Evolutionary conservation across 192 early-diverging fungal species (phyloP), one percentile per base, ranked within the genome.

Genomic region (Ambispora gerdemannii): DNA sequence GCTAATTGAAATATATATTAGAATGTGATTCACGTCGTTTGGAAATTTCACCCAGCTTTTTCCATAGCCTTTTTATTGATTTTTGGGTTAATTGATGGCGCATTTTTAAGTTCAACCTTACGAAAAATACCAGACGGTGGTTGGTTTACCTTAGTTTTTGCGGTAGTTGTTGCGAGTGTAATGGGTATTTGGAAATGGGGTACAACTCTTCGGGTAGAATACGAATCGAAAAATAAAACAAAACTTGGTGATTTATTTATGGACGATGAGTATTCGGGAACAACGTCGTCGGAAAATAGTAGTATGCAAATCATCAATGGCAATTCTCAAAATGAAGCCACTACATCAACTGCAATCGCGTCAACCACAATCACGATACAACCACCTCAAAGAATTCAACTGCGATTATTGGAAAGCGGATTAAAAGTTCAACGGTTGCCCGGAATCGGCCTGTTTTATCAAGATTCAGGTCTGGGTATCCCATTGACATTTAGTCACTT

Each of bases 131-230:
- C 33, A 17, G 17, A 64, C 19, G 74, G 74, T 20, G 74, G 70
- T 49, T 75, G 74, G 74, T 33, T 56, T 62, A 70, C 74, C 3
- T 32, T 75, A 25, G 24, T 20, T 2, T 35, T 75, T 6, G 70
- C 50, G 10, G 4, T 50, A 10, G 25, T 50, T 1, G 20, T 75
- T 19, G 10, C 31, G 20, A 6, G 36, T 4, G 6, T 75, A 15
- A 70, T 71, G 70, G 3, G 43, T 4, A 38, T 75, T 22, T 75
- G 74, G 74, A 51, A 63, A 50, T 64, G 58, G 50, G 74, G 74
- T 27, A 61, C 61, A 27, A 24, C 4, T 27, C 47, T 52, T 15
- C 38, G 71, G 47, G 49, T 47, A 28, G 27, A 58, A 52, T 66
- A 60, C 31, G 74, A 66, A 55, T 15, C 25, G 0, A 43, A 36